A percentile compares a stretch with the other conserved stretches of the same genome.
Conservation (phyloP, 208 protist genomes). For the Naegleria lovaniensis region DNA sequence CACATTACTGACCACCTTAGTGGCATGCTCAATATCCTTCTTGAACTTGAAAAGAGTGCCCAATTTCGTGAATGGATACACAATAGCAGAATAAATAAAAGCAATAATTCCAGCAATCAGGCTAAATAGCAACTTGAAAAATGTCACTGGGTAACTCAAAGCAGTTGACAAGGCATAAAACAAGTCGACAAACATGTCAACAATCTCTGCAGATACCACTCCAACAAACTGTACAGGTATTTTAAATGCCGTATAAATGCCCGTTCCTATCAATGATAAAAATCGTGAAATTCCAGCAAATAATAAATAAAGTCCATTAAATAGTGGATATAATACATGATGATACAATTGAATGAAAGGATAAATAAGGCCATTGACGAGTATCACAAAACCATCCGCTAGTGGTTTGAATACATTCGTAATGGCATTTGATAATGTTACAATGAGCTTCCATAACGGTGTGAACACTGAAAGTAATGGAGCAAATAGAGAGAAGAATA, state of each 20-base stretch:
- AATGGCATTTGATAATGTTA: too few species aligned
- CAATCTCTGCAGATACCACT: not conserved
- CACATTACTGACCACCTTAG: not conserved
- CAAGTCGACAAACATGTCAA: not conserved
- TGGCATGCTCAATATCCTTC: not conserved
- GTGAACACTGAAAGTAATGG: not conserved
- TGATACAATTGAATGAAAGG: not conserved
- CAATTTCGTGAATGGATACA: not conserved
- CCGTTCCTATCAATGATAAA: not conserved
- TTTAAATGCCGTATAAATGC: not conserved
- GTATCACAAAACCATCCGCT: not conserved
- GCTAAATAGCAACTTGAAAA: not conserved
- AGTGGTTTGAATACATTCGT: not conserved
- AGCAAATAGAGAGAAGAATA: not conserved
- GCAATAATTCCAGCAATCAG: not conserved
- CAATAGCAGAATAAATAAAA: not conserved
- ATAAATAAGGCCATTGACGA: not conserved
- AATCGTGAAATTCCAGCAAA: not conserved
- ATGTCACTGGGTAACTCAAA: not conserved
- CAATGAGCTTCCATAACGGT: not conserved
- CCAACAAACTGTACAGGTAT: not conserved
- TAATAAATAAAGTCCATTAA: not conserved
- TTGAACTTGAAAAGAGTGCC: not conserved
- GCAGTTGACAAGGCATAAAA: not conserved
- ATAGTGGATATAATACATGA: not conserved